Evolutionary conservation across 495 filamentous ascomycete genomes (phyloP), one percentile per base, ranked within the genome.

Genomic region (Thozetella sp.): DNA sequence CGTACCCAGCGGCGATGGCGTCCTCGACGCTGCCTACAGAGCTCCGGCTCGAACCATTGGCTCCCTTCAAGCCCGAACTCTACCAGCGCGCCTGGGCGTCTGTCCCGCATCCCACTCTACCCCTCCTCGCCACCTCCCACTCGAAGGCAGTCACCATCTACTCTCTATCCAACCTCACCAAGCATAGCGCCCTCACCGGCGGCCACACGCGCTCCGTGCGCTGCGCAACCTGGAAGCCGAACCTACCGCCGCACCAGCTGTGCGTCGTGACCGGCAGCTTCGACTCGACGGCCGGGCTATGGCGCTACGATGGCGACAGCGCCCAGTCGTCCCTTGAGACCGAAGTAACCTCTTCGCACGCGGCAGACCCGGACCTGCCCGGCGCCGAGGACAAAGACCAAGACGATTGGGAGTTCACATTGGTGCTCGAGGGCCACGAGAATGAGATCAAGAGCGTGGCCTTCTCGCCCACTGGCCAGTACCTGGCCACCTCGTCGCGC

Each of bases 391-490:
- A 72, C 0, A 62, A 64, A 3, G 69, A 88, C 0, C 86, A 90
- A 0, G 90, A 93, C 22, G 91, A 93, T 54, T 99, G 93, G 93
- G 87, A 88, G 17, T 93, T 96, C 62, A 86, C 90, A 0, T 82
- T 97, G 15, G 87, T 97, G 0, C 82, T 99, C 0, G 94, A 97
- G 63, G 95, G 95, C 0, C 95, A 98, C 65, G 94, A 97, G 51
- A 91, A 88, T 55, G 95, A 99, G 71, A 88, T 99, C 65, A 99
- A 99, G 69, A 84, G 80, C 24, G 84, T 97, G 2, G 83, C 89
- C 15, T 99, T 91, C 85, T 89, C 86, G 2, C 83, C 92, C 0
- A 88, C 86, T 0, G 92, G 93, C 0, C 87, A 89, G 71, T 85
- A 89, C 57, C 84, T 99, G 2, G 95, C 95, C 4, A 97, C 93